Conservation (phyloP, 768 basidiomycete genomes). For the Floccularia luteovirens region DNA sequence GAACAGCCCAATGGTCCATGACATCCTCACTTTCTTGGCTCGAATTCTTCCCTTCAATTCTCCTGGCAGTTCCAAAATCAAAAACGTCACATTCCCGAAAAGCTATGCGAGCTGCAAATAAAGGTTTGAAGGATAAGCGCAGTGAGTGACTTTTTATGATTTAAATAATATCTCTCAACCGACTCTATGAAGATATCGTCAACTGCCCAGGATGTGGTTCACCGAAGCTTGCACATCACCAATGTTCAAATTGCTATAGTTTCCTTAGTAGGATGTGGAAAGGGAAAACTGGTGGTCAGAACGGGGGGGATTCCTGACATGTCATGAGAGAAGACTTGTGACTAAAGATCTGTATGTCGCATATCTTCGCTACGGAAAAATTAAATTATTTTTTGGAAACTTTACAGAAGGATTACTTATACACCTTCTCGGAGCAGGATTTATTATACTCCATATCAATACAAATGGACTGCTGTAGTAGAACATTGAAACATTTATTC, state of each 20-base stretch:
- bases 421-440: too few species aligned
- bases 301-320: slow-evolving; percentile 29
- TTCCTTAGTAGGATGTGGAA: slow-evolving; percentile 65
- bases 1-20: slow-evolving; percentile 21
- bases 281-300: slow-evolving; percentile 26
- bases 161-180: slow-evolving; percentile 2
- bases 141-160: slow-evolving; percentile 40
- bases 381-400: neutral
- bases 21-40: slow-evolving; percentile 35
- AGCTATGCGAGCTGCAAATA: slow-evolving; percentile 91
- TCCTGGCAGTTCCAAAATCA: slow-evolving; percentile 91
- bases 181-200: slow-evolving; percentile 60
- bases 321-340: slow-evolving; percentile 15
- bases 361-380: neutral
- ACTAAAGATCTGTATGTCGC: neutral
- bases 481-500: too few species aligned
- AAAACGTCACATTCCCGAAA: slow-evolving; percentile 92
- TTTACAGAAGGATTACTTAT: too few species aligned
- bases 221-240: slow-evolving; percentile 83
- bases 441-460: too few species aligned
- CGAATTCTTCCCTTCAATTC: slow-evolving; percentile 81
- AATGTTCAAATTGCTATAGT: slow-evolving; percentile 78
- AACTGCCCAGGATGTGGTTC: slow-evolving; percentile 86
- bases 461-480: too few species aligned
- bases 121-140: slow-evolving; percentile 90